Percentiles rank a stretch among this genome's conserved stretches.
Evolutionary conservation across 352 stramenopile species (phyloP).

Genomic region (Aphanomyces invadans): DNA sequence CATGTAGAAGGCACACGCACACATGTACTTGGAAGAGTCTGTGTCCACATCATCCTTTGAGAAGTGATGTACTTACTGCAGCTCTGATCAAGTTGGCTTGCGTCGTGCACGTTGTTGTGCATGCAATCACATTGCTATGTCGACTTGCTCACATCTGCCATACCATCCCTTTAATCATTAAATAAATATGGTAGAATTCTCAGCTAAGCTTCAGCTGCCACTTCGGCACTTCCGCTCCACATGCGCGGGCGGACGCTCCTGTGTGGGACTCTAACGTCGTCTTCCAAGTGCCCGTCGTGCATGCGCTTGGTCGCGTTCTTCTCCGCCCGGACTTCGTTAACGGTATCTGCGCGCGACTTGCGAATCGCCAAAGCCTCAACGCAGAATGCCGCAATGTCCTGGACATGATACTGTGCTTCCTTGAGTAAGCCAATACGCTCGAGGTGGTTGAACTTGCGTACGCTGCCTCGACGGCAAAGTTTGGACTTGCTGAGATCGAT

Average conservation of each 20-base stretch:
- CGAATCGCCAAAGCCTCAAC: conserved; percentile 5
- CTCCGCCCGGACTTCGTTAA: background rate
- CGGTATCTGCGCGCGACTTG: conserved; percentile 1
- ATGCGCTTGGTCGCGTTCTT: background rate
- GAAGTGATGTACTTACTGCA: too few relatives aligned
- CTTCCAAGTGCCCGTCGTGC: background rate
- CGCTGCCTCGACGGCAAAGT: background rate
- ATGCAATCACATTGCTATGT: too few relatives aligned
- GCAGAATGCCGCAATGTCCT: conserved; percentile 17
- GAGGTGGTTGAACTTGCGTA: conserved; percentile 22
- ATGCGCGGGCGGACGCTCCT: background rate
- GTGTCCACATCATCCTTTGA: too few relatives aligned
- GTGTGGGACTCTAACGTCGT: background rate
- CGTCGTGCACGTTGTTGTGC: background rate
- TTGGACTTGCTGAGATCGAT: background rate
- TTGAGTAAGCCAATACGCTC: conserved; percentile 19
- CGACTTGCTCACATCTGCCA: too few relatives aligned
- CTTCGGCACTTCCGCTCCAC: background rate
- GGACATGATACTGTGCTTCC: conserved; percentile 10
- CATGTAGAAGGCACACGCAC: too few relatives aligned
- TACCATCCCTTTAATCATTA: background rate
- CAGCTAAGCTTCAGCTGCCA: background rate
- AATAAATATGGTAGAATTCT: background rate
- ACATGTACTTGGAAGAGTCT: too few relatives aligned
- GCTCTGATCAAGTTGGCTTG: too few relatives aligned